A percentile compares a stretch with the other conserved stretches of the same genome.
Conservation (phyloP, 805 yeast species). For the Teunomyces tritomae region DNA sequence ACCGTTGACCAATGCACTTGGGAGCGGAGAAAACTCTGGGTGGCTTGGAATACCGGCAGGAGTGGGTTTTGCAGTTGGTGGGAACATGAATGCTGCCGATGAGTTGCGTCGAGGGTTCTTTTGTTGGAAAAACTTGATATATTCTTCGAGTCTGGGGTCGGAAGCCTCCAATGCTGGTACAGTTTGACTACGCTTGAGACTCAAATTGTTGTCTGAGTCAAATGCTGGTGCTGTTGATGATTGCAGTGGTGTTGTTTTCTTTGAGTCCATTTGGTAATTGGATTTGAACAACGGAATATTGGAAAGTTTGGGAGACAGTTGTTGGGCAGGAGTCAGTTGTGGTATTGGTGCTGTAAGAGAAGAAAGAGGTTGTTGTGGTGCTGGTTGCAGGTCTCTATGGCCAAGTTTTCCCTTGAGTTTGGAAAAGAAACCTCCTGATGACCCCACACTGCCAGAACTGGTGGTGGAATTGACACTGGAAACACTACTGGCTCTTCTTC, state of each 20-base stretch:
- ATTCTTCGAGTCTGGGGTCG: slow-evolving; percentile 38
- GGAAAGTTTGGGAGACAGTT: slow-evolving; percentile 4
- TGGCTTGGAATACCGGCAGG: slow-evolving; percentile 6
- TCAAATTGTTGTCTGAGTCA: not conserved
- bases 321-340: not conserved
- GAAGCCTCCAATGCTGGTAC: slow-evolving; percentile 8
- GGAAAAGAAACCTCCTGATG: slow-evolving; percentile 29
- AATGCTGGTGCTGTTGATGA: too few relatives aligned
- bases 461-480: slow-evolving; percentile 16
- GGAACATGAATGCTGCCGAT: not conserved
- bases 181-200: slow-evolving; percentile 12
- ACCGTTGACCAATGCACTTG: slow-evolving; percentile 19
- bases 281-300: slow-evolving; percentile 14
- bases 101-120: slow-evolving; percentile 16
- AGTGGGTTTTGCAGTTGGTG: not conserved
- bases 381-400: slow-evolving; percentile 5
- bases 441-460: slow-evolving; percentile 12
- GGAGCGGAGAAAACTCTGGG: slow-evolving; percentile 11
- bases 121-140: slow-evolving; percentile 32
- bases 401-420: slow-evolving; percentile 32
- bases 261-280: slow-evolving; percentile 14
- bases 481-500: slow-evolving; percentile 18
- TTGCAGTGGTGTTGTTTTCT: not conserved
- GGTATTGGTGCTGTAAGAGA: not conserved
- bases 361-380: not conserved